Conservation (phyloP, 352 stramenopile species). For the Blastocystis hominis region DNA sequence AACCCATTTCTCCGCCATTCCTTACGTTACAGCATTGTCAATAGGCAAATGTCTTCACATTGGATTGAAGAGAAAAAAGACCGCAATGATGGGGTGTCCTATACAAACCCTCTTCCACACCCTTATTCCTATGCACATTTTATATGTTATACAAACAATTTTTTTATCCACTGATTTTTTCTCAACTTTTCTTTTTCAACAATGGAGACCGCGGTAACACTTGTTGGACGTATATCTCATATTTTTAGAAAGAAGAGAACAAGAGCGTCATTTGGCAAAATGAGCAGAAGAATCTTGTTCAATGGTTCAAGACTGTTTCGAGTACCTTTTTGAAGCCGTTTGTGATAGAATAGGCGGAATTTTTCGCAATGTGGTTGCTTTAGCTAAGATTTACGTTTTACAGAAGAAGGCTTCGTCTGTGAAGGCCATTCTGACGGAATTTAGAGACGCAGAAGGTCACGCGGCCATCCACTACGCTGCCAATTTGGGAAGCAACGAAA, state of each 20-base stretch:
- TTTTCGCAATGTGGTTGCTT: slow-evolving; percentile 42
- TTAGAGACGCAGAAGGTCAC: slow-evolving; percentile 50
- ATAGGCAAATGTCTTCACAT: not conserved
- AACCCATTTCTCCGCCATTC: not conserved
- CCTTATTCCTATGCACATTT: not conserved
- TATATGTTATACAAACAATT: not conserved
- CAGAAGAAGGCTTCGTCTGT: slow-evolving; percentile 30
- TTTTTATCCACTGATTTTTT: not conserved
- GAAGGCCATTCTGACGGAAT: slow-evolving; percentile 21
- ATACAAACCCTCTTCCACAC: not conserved
- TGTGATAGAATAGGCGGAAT: not conserved
- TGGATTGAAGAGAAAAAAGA: not conserved
- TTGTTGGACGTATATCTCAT: not conserved
- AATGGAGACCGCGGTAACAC: not conserved
- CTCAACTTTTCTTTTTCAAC: not conserved
- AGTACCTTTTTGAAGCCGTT: not conserved
- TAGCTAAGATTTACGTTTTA: slow-evolving; percentile 38
- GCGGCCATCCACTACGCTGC: slow-evolving; percentile 45
- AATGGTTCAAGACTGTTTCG: slow-evolving; percentile 49
- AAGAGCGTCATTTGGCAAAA: slow-evolving; percentile 47
- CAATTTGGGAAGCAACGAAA: slow-evolving; percentile 45
- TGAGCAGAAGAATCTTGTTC: not conserved
- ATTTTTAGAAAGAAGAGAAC: slow-evolving; percentile 31
- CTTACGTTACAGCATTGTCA: too few species aligned
- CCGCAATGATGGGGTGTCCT: not conserved